Base-by-base conservation (phyloP, 1,284 basidiomycete species). In the Apiotrichum mycotoxinovorans region DNA sequence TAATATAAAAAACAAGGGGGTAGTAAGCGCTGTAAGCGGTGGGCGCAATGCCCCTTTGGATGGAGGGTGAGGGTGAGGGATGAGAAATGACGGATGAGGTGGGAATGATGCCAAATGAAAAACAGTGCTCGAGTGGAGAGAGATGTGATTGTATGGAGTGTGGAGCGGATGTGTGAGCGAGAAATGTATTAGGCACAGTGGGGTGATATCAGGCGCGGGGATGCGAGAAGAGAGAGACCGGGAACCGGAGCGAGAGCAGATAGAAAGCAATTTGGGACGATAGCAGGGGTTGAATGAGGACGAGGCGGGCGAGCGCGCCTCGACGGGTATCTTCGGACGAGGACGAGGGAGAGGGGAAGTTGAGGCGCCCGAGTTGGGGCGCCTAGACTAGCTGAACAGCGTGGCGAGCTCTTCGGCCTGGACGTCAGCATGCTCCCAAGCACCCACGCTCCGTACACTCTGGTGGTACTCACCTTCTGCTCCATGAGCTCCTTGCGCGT, bases 401-500 rank as follows among this genome's bases (percentile, higher is more conserved):
- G 51, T 48, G 0, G 65, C 68, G 18, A 74, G 56, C 53, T 71
- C 68, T 33, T 74, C 71, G 34, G 81, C 82, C 89, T 91, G 65
- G 3, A 50, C 9, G 50, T 47, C 26, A 57, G 61, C 51, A 54
- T 52, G 50, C 2, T 15, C 3, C n/a, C 11, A 7, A 11, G 22
- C 17, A 5, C 27, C 26, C 11, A 33, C 30, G 8, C 33, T 18
- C 33, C 41, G 4, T 20, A 57, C 30, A 42, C 9, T 9, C 3
- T 15, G 18, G n/a, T 2, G 14, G 14, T 10, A 64, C 69, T 53
- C 82, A 92, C 81, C 62, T 89, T 86, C 56, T 89, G 85, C 64
- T 87, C 85, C 74, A 89, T 79, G 66, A 94, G 79, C 68, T 94
- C 91, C 41, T 87, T 83, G 71, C 91, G 90, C 78, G 83, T 89